phyloP scores from a whole-genome alignment of 495 filamentous ascomycete genomes.

The Neurospora discreta region DNA sequence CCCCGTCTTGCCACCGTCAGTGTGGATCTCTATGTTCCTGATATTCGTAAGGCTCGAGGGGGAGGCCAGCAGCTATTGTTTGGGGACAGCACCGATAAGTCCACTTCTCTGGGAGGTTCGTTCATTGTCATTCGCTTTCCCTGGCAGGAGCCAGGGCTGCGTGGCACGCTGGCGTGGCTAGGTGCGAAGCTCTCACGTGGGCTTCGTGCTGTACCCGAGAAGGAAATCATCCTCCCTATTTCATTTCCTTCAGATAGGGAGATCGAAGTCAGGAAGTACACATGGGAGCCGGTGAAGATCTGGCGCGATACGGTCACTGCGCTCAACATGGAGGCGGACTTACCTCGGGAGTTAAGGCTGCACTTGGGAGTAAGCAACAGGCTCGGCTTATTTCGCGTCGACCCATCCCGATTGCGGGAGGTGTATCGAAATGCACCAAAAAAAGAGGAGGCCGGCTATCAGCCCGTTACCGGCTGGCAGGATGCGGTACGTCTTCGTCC shows the following conservation, averaged over 20 bases:
- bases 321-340: constrained; percentile 44
- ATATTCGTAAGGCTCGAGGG: constrained; percentile 39
- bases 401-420: constrained; percentile 47
- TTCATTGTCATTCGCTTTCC: constrained; percentile 53
- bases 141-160: constrained; percentile 35
- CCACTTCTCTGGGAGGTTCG: constrained; percentile 24
- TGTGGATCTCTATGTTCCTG: constrained; percentile 72
- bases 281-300: constrained; percentile 53
- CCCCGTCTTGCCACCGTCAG: constrained; percentile 59
- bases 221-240: constrained; percentile 54
- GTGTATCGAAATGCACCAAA: constrained; percentile 68
- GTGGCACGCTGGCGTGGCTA: constrained; percentile 26
- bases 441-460: constrained; percentile 58
- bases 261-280: constrained; percentile 45
- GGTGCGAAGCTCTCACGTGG: constrained; percentile 35
- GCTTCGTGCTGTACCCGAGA: constrained; percentile 32
- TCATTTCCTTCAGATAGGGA: constrained; percentile 43
- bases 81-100: constrained; percentile 24
- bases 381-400: constrained; percentile 63
- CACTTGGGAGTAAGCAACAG: constrained; percentile 53
- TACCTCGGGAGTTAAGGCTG: constrained; percentile 40
- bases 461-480: constrained; percentile 67
- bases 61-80: neutral
- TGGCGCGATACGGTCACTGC: constrained; percentile 65
- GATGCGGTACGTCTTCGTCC: constrained; percentile 51